These are phyloP conservation scores for Candida sphagnicola DNA, from an alignment of 805 yeast genomes.

Conservation along the genomic window DNA sequence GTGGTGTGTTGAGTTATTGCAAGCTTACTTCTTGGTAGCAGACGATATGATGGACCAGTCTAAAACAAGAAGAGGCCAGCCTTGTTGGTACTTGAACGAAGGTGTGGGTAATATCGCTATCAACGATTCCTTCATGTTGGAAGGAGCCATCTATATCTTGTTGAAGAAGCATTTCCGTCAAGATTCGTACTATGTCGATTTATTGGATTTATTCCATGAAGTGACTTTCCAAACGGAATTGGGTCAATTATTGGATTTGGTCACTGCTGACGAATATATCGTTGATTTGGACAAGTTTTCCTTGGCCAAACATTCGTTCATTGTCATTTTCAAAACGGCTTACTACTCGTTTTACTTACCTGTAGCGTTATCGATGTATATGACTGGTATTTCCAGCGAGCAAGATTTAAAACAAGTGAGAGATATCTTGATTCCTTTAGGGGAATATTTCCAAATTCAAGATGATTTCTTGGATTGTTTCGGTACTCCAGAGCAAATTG, in stretches of 20 bases:
- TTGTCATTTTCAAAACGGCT: slow-evolving; percentile 95
- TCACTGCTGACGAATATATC: slow-evolving; percentile 94
- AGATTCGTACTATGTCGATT: slow-evolving; percentile 81
- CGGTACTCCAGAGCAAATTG: slow-evolving; percentile 96
- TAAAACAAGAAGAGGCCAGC: slow-evolving; percentile 96
- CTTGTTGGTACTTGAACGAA: slow-evolving; percentile 88
- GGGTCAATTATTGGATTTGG: slow-evolving; percentile 92
- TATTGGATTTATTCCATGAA: slow-evolving; percentile 93
- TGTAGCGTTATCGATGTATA: slow-evolving; percentile 93
- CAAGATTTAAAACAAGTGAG: slow-evolving; percentile 82
- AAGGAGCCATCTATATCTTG: slow-evolving; percentile 85
- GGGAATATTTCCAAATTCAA: slow-evolving; percentile 98
- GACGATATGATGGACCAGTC: slow-evolving; percentile 99
- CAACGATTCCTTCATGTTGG: slow-evolving; percentile 95
- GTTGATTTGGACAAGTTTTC: slow-evolving; percentile 88
- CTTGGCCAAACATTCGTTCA: slow-evolving; percentile 86
- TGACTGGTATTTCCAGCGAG: slow-evolving; percentile 72
- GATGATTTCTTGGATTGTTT: slow-evolving; percentile 96
- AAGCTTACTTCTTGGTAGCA: slow-evolving; percentile 94
- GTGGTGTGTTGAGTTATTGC: slow-evolving; percentile 92
- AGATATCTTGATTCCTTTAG: slow-evolving; percentile 87
- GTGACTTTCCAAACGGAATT: slow-evolving; percentile 96
- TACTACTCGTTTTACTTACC: slow-evolving; percentile 96
- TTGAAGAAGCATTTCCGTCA: slow-evolving; percentile 83
- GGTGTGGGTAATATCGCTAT: slow-evolving; percentile 91